Evolutionary conservation across 768 basidiomycete species (phyloP).

Genomic region (Pleurotus tuoliensis): DNA sequence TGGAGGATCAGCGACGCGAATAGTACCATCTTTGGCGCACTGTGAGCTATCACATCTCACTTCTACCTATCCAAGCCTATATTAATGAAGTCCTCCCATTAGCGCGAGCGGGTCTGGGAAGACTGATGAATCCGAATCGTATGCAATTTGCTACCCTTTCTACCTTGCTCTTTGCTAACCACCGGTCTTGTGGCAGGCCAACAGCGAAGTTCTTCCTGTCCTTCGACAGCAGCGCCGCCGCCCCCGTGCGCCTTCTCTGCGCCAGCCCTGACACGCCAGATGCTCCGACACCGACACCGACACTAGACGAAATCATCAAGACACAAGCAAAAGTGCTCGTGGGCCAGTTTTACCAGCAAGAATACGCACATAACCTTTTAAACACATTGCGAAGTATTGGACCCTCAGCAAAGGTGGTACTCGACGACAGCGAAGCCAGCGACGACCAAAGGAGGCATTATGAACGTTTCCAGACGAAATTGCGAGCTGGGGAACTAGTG

Average conservation of each 20-base stretch:
- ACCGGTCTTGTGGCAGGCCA: constrained; percentile 14
- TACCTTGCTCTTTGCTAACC: neutral
- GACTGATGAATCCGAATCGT: constrained; percentile 21
- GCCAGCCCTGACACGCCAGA: constrained; percentile 24
- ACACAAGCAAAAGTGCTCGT: constrained; percentile 37
- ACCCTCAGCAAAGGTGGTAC: constrained; percentile 41
- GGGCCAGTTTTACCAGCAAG: constrained; percentile 56
- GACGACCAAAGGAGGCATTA: constrained; percentile 44
- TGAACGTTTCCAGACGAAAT: constrained; percentile 41
- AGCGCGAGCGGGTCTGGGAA: neutral
- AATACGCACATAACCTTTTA: constrained; percentile 47
- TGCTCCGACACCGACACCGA: constrained; percentile 17
- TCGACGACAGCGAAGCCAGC: constrained; percentile 32
- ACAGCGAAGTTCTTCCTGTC: constrained; percentile 38
- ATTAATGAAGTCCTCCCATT: neutral
- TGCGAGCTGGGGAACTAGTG: constrained; percentile 49
- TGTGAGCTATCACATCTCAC: constrained; percentile 37
- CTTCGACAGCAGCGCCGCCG: constrained; percentile 43
- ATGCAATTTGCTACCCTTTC: constrained; percentile 9
- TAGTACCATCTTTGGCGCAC: constrained; percentile 65
- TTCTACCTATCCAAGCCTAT: constrained; percentile 7
- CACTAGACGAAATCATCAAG: constrained; percentile 32
- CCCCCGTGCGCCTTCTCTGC: constrained; percentile 48
- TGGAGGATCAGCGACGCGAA: constrained; percentile 26
- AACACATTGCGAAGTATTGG: constrained; percentile 48